Evolutionary conservation across 805 yeast genomes (phyloP).

Genomic region (Lachancea fermentati): DNA sequence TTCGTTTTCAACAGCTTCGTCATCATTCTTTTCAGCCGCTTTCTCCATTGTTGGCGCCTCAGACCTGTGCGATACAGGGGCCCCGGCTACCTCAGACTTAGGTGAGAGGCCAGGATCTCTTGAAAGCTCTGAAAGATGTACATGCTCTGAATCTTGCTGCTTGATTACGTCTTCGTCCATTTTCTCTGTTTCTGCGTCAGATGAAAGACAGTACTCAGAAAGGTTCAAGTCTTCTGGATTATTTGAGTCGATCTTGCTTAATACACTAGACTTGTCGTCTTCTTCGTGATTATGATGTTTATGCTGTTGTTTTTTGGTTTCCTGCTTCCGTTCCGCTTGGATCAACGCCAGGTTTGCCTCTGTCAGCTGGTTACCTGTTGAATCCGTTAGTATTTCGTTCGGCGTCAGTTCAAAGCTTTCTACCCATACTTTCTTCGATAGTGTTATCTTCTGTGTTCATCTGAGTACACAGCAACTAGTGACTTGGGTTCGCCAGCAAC

Average conservation of each 20-base stretch:
- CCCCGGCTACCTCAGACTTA: slow-evolving; percentile 14
- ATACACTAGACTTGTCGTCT: slow-evolving; percentile 14
- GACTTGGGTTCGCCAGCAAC: not conserved
- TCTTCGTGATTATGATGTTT: slow-evolving; percentile 1
- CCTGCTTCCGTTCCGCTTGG: not conserved
- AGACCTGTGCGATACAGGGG: slow-evolving; percentile 17
- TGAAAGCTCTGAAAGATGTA: slow-evolving; percentile 4
- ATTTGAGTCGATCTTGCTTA: slow-evolving; percentile 23
- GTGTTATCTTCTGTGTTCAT: slow-evolving; percentile 1
- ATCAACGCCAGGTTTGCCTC: slow-evolving; percentile 8
- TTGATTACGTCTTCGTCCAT: slow-evolving; percentile 45
- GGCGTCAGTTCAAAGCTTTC: not conserved
- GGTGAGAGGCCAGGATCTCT: not conserved
- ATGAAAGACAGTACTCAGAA: slow-evolving; percentile 32
- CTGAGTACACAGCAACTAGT: not conserved
- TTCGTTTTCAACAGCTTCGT: no score
- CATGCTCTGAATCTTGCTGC: slow-evolving; percentile 2
- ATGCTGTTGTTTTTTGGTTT: not conserved
- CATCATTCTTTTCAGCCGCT: slow-evolving; percentile 7
- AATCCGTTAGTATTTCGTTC: not conserved
- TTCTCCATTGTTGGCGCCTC: slow-evolving; percentile 10
- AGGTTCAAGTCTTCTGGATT: slow-evolving; percentile 39
- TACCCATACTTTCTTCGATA: slow-evolving; percentile 1
- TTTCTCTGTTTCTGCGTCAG: slow-evolving; percentile 90
- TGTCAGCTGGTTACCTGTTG: slow-evolving; percentile 5